Percentiles rank a stretch among this genome's conserved stretches.
These are phyloP conservation scores for Gentiana dahurica DNA, from an alignment of 257 asterid genomes.

Conservation along the genomic window DNA sequence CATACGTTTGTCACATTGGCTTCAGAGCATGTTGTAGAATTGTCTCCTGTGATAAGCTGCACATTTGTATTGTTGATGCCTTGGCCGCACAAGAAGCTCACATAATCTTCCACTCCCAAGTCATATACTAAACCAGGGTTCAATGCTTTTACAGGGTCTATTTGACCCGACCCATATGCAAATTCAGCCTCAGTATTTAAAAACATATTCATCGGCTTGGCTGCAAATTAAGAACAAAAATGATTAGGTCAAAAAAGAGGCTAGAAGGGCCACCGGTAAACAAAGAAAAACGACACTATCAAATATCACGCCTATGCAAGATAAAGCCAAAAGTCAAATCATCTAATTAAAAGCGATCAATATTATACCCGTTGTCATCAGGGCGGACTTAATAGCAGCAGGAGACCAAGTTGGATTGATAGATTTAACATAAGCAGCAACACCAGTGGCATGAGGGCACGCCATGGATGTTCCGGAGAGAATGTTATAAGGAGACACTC, in stretches of 20 bases:
- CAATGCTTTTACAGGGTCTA: conserved; percentile 45
- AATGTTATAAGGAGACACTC: conserved; percentile 42
- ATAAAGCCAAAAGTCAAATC: too few species aligned
- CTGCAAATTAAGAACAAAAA: conserved; percentile 10
- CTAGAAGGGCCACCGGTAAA: too few species aligned
- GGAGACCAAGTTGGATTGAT: too few species aligned
- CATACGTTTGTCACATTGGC: conserved; percentile 32
- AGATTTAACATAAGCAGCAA: too few species aligned
- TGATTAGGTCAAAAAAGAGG: too few species aligned
- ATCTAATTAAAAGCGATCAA: too few species aligned
- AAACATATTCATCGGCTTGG: conserved; percentile 27
- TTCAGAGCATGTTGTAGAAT: conserved; percentile 30
- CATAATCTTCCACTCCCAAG: conserved; percentile 35
- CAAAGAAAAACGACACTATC: too few species aligned
- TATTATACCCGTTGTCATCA: conserved; percentile 41
- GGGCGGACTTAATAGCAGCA: too few species aligned
- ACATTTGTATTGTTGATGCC: conserved; percentile 41
- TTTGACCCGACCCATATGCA: conserved; percentile 70
- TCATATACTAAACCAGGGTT: conserved; percentile 58
- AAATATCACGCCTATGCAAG: neutral
- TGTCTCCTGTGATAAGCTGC: conserved; percentile 39
- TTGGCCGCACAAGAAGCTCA: conserved; percentile 62
- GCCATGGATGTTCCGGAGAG: conserved; percentile 64
- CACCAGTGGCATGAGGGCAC: conserved; percentile 59
- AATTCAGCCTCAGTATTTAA: conserved; percentile 44